Evolutionary conservation across 2,329 filamentous ascomycete species (phyloP).

Genomic region (Fusarium setosum): DNA sequence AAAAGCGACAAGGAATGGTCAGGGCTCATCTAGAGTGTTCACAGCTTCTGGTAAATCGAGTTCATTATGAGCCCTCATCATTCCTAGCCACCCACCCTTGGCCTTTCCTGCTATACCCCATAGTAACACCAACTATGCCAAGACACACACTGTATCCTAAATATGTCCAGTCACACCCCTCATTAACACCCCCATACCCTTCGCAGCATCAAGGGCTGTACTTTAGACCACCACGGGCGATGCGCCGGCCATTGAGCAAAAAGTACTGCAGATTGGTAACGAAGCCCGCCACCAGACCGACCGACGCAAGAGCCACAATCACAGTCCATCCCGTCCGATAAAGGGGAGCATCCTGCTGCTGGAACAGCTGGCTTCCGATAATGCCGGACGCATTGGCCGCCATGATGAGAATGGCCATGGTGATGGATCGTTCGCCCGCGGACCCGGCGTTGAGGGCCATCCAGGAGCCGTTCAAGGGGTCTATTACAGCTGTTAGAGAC

Average conservation of each 20-base stretch:
- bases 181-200: neutral
- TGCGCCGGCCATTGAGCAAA: constrained; percentile 51
- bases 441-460: constrained; percentile 43
- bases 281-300: constrained; percentile 35
- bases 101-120: too few relatives aligned
- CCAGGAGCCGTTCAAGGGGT: constrained; percentile 46
- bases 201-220: constrained; percentile 26
- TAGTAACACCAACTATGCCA: too few relatives aligned
- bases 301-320: constrained; percentile 38
- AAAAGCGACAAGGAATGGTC: too few relatives aligned
- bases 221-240: constrained; percentile 20
- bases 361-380: constrained; percentile 46
- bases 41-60: too few relatives aligned
- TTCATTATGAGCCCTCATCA: too few relatives aligned
- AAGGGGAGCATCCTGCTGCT: constrained; percentile 43
- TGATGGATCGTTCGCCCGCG: constrained; percentile 46
- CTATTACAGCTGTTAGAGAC: constrained; percentile 4
- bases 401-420: constrained; percentile 49
- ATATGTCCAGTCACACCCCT: neutral
- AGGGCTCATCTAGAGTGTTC: too few relatives aligned
- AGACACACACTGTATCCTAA: too few relatives aligned
- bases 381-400: constrained; percentile 46
- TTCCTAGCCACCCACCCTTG: too few relatives aligned
- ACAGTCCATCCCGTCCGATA: constrained; percentile 45
- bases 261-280: constrained; percentile 46